These are phyloP conservation scores for Verticillium dahliae DNA, from an alignment of 2,329 filamentous ascomycete genomes.

Conservation along the genomic window DNA sequence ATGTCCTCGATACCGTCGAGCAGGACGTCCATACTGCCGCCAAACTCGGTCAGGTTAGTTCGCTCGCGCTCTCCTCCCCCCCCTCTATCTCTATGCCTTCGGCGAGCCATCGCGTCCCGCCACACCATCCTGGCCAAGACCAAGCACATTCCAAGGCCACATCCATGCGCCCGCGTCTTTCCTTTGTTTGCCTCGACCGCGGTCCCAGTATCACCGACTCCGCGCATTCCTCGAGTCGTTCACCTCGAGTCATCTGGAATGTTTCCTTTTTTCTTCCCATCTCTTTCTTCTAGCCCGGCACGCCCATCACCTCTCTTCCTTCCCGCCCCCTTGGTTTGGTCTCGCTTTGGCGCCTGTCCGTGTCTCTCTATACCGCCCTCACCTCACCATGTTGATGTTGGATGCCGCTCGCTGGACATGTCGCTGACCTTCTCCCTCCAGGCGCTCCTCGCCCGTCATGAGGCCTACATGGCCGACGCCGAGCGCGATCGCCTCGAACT, in stretches of 20 bases:
- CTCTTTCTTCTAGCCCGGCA: background rate
- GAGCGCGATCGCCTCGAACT: constrained; percentile 77
- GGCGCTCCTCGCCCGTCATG: constrained; percentile 87
- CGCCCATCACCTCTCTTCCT: background rate
- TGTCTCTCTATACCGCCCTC: background rate
- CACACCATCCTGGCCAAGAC: background rate
- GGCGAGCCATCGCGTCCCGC: constrained; percentile 15
- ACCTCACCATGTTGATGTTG: background rate
- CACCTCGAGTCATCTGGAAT: background rate
- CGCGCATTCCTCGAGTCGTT: background rate
- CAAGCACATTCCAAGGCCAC: background rate
- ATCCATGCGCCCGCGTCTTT: background rate
- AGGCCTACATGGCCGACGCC: constrained; percentile 88
- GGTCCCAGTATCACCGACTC: background rate
- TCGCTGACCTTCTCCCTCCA: constrained; percentile 70
- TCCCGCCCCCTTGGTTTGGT: background rate
- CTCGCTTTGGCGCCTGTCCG: background rate
- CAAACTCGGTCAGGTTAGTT: constrained; percentile 82
- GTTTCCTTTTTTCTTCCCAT: background rate
- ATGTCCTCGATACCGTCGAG: constrained; percentile 73
- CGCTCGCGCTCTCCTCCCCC: constrained; percentile 18
- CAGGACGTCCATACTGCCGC: constrained; percentile 83
- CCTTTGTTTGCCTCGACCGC: background rate
- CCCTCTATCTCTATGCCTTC: constrained; percentile 1
- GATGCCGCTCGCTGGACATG: constrained; percentile 19